These are phyloP conservation scores for Neurospora intermedia DNA, from an alignment of 495 filamentous ascomycete species.

Conservation along the genomic window DNA sequence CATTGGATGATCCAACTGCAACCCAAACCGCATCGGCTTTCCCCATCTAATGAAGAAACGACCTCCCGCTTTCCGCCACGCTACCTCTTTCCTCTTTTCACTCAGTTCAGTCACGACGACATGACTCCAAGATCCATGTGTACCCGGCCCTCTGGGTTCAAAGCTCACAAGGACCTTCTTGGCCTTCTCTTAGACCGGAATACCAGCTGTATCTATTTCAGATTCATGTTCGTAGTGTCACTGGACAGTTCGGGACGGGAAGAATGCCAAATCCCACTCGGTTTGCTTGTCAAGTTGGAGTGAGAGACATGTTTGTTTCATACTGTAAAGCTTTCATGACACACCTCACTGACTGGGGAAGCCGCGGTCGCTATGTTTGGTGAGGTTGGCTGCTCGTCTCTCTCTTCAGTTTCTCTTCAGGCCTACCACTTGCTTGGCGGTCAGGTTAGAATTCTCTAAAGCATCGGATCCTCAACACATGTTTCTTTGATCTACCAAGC, in stretches of 20 bases:
- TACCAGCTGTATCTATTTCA: neutral
- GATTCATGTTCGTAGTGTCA: neutral
- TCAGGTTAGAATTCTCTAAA: neutral
- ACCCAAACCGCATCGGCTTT: neutral
- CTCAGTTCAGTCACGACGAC: neutral
- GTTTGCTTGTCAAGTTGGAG: neutral
- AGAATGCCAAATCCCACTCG: neutral
- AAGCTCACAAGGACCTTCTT: neutral
- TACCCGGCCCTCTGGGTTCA: neutral
- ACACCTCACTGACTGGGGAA: neutral
- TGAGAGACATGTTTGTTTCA: neutral
- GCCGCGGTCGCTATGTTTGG: neutral
- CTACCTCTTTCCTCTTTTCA: neutral
- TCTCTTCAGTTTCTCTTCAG: neutral
- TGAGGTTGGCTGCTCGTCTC: neutral
- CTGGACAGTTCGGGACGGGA: neutral
- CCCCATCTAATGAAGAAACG: neutral
- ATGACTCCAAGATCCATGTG: neutral
- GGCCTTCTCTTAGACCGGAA: neutral
- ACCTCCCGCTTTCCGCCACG: neutral
- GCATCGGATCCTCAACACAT: neutral
- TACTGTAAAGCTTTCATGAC: neutral
- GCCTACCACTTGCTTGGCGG: neutral
- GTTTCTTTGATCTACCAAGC: neutral
- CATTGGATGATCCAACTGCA: neutral